Base-by-base conservation (phyloP, 2,329 filamentous ascomycete genomes). In the Westerdykella aurantiaca region DNA sequence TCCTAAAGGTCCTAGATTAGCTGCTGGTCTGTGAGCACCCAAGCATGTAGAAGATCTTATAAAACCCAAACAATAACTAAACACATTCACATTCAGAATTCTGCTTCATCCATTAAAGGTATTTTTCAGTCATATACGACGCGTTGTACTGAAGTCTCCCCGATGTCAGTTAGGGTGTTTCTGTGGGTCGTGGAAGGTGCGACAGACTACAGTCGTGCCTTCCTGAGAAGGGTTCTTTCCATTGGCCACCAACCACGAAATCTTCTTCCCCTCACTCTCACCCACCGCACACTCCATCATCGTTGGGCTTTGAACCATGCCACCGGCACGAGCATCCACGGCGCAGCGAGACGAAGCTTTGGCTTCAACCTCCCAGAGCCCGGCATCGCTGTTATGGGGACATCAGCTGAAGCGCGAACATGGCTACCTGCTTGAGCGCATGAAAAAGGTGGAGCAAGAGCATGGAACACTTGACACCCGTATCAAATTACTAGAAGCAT, bases 391-490 rank as follows among this genome's bases (percentile, higher is more conserved):
- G 5, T 53, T 72, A 7, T 72, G 69, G 69, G 66, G 63, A 1
- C 62, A 68, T 22, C 66, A 70, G 38, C 55, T 71, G 23, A 66
- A 67, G 45, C 57, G 62, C 21, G 61, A 70, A 37, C 60, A 72
- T 44, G 51, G 47, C 4, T 51, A 58, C 37, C 55, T 72, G 3
- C 57, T 67, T 6, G 44, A 51, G 0, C 63, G 67, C 16, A 58
- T 71, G 54, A 57, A 62, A 38, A 45, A 52, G 9, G 57, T 71
- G n/a, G 67, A 70, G 31, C 31, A 42, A 5, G 44, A 52, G 21
- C 49, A 58, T 21, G 44, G 48, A 25, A 46, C 39, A 5, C 57
- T 53, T 37, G 47, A 57, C 23, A 22, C 43, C 2, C 55, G 56
- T 10, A 56, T 64, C 38, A 48, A 46, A 31, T 41, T 49, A 2